Evolutionary conservation across 495 filamentous ascomycete species (phyloP).

Genomic region (Wilcoxina mikolae): DNA sequence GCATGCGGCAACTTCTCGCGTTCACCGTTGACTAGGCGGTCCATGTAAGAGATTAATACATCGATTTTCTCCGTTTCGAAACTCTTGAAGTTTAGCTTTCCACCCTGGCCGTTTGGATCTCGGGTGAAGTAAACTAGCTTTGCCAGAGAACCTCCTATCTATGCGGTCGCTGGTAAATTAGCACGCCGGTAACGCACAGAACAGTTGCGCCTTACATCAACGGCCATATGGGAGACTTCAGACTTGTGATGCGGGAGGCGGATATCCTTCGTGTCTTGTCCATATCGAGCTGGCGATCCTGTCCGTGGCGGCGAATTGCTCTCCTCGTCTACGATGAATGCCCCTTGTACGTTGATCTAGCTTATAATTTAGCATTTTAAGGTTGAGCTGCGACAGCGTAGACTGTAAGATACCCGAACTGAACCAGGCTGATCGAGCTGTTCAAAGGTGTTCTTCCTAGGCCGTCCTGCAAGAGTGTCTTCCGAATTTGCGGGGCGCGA

Average conservation of each 20-base stretch:
- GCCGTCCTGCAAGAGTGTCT: too few relatives aligned
- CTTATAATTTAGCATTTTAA: too few relatives aligned
- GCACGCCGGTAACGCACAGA: background rate
- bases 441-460: too few relatives aligned
- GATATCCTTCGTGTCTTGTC: constrained; percentile 66
- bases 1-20: constrained; percentile 21
- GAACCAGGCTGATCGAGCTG: too few relatives aligned
- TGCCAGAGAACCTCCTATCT: constrained; percentile 90
- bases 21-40: constrained; percentile 54
- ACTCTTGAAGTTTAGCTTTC: constrained; percentile 81
- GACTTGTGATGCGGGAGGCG: constrained; percentile 87
- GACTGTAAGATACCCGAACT: too few relatives aligned
- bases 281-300: constrained; percentile 35
- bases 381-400: too few relatives aligned
- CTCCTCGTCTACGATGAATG: constrained; percentile 85
- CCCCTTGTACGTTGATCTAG: constrained; percentile 83
- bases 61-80: constrained; percentile 92
- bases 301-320: constrained; percentile 35
- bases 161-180: constrained; percentile 6
- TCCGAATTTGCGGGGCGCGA: too few relatives aligned
- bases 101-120: constrained; percentile 68
- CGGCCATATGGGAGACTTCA: constrained; percentile 86
- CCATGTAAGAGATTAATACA: constrained; percentile 79
- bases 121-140: constrained; percentile 96
- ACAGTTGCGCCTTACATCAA: constrained; percentile 54